These are phyloP conservation scores for Syncephalastrum contaminatum DNA, from an alignment of 371 early-diverging fungal species.

Conservation along the genomic window DNA sequence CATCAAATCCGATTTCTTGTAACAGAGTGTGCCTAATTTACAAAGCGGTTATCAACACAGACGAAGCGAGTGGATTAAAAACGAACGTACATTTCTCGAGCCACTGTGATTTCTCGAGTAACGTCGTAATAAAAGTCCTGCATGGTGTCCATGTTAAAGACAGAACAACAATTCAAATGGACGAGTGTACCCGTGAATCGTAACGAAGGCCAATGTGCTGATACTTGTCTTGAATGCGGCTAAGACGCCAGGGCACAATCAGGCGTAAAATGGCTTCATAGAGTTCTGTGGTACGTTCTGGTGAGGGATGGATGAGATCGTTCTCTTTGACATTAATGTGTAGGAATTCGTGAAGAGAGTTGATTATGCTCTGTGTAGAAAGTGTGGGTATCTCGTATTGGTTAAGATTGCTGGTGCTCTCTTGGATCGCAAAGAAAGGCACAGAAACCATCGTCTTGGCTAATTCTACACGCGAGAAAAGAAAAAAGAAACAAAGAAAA, in stretches of 20 bases:
- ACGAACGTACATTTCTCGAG: background rate
- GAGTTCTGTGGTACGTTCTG: slow-evolving; percentile 13
- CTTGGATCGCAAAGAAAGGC: no score
- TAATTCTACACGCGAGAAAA: no score
- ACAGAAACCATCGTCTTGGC: no score
- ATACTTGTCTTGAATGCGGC: background rate
- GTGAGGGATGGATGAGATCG: slow-evolving; percentile 23
- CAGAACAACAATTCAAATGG: background rate
- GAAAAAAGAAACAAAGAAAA: no score
- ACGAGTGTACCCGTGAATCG: background rate
- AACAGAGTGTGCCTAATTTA: slow-evolving; percentile 13
- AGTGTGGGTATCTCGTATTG: no score
- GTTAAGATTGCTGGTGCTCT: no score
- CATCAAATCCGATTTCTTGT: slow-evolving; percentile 12
- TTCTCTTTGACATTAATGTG: slow-evolving; percentile 16
- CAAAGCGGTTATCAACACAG: background rate
- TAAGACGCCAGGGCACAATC: slow-evolving; percentile 14
- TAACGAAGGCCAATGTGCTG: background rate
- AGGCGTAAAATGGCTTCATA: slow-evolving; percentile 17
- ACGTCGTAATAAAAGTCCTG: background rate
- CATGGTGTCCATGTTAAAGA: background rate
- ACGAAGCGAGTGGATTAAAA: no score
- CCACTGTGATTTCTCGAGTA: slow-evolving; percentile 2
- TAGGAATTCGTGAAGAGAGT: slow-evolving; percentile 1
- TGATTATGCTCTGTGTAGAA: no score